Conservation (phyloP, 345 rosid species). For the Melastoma malabathricum region DNA sequence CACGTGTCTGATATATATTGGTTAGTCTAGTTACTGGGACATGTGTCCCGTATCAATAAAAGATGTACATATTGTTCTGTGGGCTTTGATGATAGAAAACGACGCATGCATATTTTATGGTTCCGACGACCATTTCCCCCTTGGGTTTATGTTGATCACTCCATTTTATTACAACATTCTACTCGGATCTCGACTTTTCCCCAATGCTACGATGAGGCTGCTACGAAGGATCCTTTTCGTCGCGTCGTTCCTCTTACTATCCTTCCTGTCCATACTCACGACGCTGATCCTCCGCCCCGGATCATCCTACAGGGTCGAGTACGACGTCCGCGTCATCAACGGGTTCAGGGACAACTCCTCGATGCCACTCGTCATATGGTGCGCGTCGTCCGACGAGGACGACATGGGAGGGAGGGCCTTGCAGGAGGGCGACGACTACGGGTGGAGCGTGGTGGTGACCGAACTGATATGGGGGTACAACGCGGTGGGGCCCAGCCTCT, state of each 20-base stretch:
- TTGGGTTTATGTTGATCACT: no score
- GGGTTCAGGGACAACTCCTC: constrained; percentile 82
- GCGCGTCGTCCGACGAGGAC: constrained; percentile 31
- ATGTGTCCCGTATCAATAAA: no score
- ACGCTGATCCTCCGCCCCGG: constrained; percentile 16
- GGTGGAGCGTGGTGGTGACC: constrained; percentile 46
- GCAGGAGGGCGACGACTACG: constrained; percentile 77
- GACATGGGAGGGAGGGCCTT: constrained; percentile 94
- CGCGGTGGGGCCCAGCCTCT: constrained; percentile 12
- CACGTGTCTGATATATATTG: no score
- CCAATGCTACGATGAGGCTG: no score
- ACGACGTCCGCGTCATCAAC: constrained; percentile 70
- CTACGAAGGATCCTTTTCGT: neutral
- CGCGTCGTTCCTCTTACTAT: constrained; percentile 3
- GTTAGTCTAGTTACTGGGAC: no score
- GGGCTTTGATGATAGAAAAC: no score
- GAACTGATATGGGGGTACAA: constrained; percentile 21
- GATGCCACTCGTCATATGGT: constrained; percentile 76
- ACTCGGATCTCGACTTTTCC: no score
- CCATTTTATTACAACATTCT: no score
- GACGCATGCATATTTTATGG: no score
- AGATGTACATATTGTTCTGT: no score
- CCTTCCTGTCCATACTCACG: constrained; percentile 1
- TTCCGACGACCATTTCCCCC: no score
- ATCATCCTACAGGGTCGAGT: constrained; percentile 25